These are phyloP conservation scores for Oehlia diaphana DNA, from an alignment of 192 early-diverging fungal species.

Conservation along the genomic window DNA sequence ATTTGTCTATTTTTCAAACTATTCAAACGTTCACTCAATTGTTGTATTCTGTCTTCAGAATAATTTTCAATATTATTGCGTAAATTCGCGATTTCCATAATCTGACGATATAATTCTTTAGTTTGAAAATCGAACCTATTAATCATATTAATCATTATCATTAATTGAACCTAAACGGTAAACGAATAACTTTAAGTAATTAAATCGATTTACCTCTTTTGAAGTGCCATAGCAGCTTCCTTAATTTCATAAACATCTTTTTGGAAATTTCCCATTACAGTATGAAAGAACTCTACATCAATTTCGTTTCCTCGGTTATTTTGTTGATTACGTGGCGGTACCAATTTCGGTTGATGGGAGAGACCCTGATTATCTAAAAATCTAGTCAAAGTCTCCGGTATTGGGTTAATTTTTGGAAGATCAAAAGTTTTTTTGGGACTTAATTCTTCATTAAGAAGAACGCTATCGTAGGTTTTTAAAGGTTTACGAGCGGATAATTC, in stretches of 20 bases:
- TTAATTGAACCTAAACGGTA: background rate
- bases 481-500: background rate
- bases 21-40: background rate
- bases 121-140: background rate
- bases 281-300: background rate
- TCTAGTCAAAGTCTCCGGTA: background rate
- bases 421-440: background rate
- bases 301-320: background rate
- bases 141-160: background rate
- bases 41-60: background rate
- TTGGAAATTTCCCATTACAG: constrained; percentile 2
- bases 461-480: background rate
- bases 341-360: background rate
- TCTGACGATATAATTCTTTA: constrained; percentile 2
- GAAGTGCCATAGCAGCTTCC: constrained; percentile 1
- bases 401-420: background rate
- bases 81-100: background rate
- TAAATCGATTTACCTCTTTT: background rate
- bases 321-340: background rate
- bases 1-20: constrained; percentile 4
- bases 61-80: background rate
- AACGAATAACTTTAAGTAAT: background rate
- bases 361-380: background rate
- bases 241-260: constrained; percentile 2
- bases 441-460: background rate